Base-by-base conservation (phyloP, 1,284 basidiomycete species). In the Bjerkandera adusta region DNA sequence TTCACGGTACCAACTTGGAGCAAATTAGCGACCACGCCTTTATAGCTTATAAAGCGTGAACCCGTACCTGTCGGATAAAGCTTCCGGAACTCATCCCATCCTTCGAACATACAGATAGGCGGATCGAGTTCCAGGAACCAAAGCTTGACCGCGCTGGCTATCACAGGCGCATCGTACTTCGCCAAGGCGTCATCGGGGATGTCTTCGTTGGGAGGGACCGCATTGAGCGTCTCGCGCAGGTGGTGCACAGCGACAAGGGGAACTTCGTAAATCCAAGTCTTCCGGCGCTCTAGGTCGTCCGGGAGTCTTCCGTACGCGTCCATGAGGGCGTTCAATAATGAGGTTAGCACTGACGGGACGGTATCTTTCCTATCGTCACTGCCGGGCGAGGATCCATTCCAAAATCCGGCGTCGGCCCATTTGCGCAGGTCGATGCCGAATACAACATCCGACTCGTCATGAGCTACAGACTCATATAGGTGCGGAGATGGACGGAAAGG, bases 191-290 rank as follows among this genome's bases (percentile, higher is more conserved):
- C 84, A 0, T 69, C 58, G 2, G 84, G 71, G 51, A 92, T 80
- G 18, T 83, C 73, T 41, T 83, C 74, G 6, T 81, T 81, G 15
- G 79, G 70, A 4, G 81, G 79, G 10, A 91, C 67, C 18, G 77
- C 79, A 61, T 96, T 94, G 50, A 97, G 72, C 2, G 76, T 76
- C 62, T 90, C 87, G 50, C 94, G 83, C 8, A 97, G 79, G 53
- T 86, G 84, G 60, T 97, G 94, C 4, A 87, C 77, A 24, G 84
- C 81, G 3, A 79, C 71, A 18, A 97, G 75, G 1, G 93, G 91
- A 2, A 95, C 90, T 56, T 90, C 85, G 62, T 97, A 96, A 51
- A 97, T 90, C 95, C 94, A 97, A 1, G 84, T 74, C 68, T 88
- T 92, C 52, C 95, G 83, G 63, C 84, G 88, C 65, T 96, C 95